Evolutionary conservation across 257 asterid species (phyloP), one percentile per base, ranked within the genome.

Genomic region (Gentiana straminea): DNA sequence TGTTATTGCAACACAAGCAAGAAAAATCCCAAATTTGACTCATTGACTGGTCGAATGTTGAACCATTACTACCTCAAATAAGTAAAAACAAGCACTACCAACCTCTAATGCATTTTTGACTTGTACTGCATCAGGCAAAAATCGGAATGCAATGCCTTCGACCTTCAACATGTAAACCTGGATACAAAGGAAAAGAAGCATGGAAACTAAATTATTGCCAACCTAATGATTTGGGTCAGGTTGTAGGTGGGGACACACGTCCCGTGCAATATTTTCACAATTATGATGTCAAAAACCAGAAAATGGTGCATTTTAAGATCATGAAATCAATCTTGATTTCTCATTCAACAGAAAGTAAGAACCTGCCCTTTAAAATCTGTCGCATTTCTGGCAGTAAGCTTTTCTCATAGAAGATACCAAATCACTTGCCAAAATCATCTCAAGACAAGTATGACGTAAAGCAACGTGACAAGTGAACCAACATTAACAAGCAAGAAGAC

Each of bases 141-240:
- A 87, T 36, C 97, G 76, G 68, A 87, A 91, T 66, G 97, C 94
- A 53, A 91, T 91, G 73, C 98, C 97, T 78, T 91, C 98, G 62
- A 91, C 97, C 75, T 87, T 91, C 85, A 88, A 73, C 95, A 85
- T 78, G 69, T 91, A 87, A 61, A 91, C 95, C 98, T 91, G 85
- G 75, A 64, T 68, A 51, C 15, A 6, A 32, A 51, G 48, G 24
- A 2, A 0, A 11, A 12, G n/a, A n/a, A 38, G 3, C 37, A 35
- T 13, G n/a, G 7, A 44, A 43, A 24, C 13, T 45, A 34, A 55
- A 55, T 36, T 44, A 43, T 24, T 32, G 38, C 52, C 10, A 46
- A 7, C n/a, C 3, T n/a, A 39, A 10, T 39, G 12, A 61, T 11
- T 41, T 41, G 46, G 46, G 11, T 1, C 46, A 41, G 46, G 46